Percentiles rank a stretch among this genome's conserved stretches.
Evolutionary conservation across 2,329 filamentous ascomycete species (phyloP).

Genomic region (Chaetomium olivaceum): DNA sequence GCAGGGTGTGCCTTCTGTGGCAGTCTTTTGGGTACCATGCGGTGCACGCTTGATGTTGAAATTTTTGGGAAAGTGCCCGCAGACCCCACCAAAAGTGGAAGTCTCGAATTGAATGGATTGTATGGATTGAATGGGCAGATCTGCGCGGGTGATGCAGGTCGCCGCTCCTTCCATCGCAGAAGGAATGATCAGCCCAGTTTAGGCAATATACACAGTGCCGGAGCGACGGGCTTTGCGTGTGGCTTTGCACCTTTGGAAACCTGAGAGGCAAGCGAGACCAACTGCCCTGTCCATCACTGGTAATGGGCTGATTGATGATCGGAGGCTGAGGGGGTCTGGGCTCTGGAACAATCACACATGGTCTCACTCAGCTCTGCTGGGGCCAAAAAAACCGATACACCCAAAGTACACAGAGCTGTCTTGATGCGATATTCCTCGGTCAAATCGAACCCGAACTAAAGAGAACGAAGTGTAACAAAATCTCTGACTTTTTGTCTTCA

Average conservation of each 20-base stretch:
- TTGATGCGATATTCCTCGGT: too few relatives aligned
- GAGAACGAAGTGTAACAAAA: too few relatives aligned
- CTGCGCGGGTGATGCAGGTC: constrained; percentile 2
- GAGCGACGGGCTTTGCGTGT: background rate
- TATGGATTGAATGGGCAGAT: background rate
- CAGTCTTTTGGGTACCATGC: background rate
- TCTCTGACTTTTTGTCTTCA: too few relatives aligned
- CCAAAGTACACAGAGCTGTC: too few relatives aligned
- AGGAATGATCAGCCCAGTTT: constrained; percentile 6
- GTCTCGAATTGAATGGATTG: background rate
- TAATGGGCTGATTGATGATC: background rate
- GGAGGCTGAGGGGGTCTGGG: background rate
- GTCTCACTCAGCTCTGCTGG: too few relatives aligned
- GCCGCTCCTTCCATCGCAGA: background rate
- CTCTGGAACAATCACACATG: background rate
- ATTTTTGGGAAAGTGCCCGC: background rate
- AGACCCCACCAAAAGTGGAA: constrained; percentile 9
- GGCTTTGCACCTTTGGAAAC: too few relatives aligned
- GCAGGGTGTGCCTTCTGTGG: background rate
- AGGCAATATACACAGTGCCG: background rate
- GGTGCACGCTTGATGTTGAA: background rate
- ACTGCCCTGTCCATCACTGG: background rate
- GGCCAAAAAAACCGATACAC: too few relatives aligned
- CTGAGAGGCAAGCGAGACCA: background rate
- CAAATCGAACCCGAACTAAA: too few relatives aligned